Percentiles rank a stretch among this genome's conserved stretches.
Conservation (phyloP, 2,329 filamentous ascomycete genomes). For the Capronia americana region DNA sequence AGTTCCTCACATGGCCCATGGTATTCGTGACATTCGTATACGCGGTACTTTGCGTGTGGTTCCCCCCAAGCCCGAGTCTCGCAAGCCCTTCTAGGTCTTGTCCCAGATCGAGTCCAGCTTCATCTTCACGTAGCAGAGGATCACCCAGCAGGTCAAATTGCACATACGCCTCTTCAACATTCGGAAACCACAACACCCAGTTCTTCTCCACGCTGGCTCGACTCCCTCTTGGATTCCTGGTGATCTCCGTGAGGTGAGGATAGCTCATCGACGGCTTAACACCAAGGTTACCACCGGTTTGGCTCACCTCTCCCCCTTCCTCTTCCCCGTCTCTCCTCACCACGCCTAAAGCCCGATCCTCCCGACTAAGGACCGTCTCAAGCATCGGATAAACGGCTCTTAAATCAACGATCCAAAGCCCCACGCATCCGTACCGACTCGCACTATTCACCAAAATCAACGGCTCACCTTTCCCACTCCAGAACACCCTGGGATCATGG, state of each 20-base stretch:
- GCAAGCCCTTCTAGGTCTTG: constrained; percentile 6
- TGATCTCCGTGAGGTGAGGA: constrained; percentile 48
- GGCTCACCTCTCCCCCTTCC: background rate
- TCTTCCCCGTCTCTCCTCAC: constrained; percentile 3
- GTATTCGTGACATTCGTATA: constrained; percentile 2
- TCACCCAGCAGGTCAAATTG: constrained; percentile 46
- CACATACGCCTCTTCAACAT: constrained; percentile 44
- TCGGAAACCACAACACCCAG: constrained; percentile 49
- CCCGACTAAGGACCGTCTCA: constrained; percentile 3
- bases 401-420: constrained; percentile 46
- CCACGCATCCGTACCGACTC: constrained; percentile 45
- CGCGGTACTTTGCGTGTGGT: background rate
- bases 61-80: constrained; percentile 6
- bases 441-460: constrained; percentile 48
- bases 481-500: constrained; percentile 51
- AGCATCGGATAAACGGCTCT: constrained; percentile 36
- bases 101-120: background rate
- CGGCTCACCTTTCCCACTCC: constrained; percentile 49
- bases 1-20: background rate
- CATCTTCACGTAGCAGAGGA: constrained; percentile 28
- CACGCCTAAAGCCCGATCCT: background rate
- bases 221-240: constrained; percentile 46
- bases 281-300: background rate
- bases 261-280: constrained; percentile 37
- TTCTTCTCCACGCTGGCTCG: constrained; percentile 50